Base-by-base conservation (phyloP, 495 filamentous ascomycete genomes). In the Penicillium canariense region DNA sequence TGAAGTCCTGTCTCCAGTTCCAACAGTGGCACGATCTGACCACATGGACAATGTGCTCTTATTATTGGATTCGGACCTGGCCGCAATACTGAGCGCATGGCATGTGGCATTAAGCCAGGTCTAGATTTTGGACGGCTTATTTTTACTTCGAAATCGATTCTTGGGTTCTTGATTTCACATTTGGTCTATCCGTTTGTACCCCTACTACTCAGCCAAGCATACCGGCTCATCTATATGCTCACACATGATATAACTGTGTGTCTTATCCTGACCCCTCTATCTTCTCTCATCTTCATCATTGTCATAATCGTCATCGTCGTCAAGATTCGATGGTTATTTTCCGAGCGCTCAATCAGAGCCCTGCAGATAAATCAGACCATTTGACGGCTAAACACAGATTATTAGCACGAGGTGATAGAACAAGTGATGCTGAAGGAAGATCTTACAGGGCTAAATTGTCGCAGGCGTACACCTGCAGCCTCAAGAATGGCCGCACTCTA, bases 381-480 rank as follows among this genome's bases (percentile, higher is more conserved):
- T 80, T 14, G 67, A 71, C 31, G 77, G 77, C 78, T 81, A 34
- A 5, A 23, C 17, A 26, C 12, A 2, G 34, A 1, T n/a, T 5
- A 26, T 48, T 42, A 25, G 15, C 17, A 65, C 58, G 63, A 65
- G 50, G 34, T 32, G 18, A 11, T 14, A 40, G 25, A 34, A 25
- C 8, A 17, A 30, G 10, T 23, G 28, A 44, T n/a, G 20, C 27
- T 8, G 9, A 11, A n/a, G 3, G 18, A 27, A 18, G 15, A 18
- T 2, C 83, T 77, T 74, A 93, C 90, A 50, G 89, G 87, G 51
- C 82, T 85, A 61, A 93, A 95, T 69, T 95, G 90, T 57, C 91
- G 78, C 52, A 96, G 68, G 39, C 76, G 77, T 8, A 96, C 87
- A 7, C 90, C 90, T 9, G 87, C 91, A 63, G 87, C 76, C 53